Base-by-base conservation (phyloP, 176 grass and related monocot species). In the Guadua angustifolia region DNA sequence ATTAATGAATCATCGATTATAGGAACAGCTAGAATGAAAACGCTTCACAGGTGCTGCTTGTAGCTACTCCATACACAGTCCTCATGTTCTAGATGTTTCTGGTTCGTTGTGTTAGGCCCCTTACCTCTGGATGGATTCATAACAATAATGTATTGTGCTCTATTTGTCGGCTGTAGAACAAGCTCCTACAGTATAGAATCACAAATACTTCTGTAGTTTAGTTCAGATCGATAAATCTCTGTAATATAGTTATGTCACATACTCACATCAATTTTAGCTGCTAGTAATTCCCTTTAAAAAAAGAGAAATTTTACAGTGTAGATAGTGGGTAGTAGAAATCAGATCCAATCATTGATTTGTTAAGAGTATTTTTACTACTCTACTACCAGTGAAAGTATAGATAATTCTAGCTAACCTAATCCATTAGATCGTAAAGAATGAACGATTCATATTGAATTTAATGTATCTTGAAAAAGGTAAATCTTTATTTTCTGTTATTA, bases 91-190 rank as follows among this genome's bases (percentile, higher is more conserved):
- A 79, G 39, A 56, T 46, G 6, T 56, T 74, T 74, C 75, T 6
- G 7, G 58, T 74, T 88, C 38, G 6, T 73, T 88, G 50, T 56
- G 9, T 18, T 56, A 56, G 53, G 53, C 18, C 0, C 53, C 53
- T 56, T 56, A 61, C 56, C 10, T 33, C 51, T 21, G 6, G 47
- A 46, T 68, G 85, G 49, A 66, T 75, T 75, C 21, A 50, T 51
- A 52, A 69, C 42, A 82, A 69, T 75, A 75, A 76, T 82, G 79
- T 79, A 44, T 44, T 46, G n/a, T 73, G 47, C 58, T 53, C 21
- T 86, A n/a, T 53, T 44, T 65, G 7, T 5, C 18, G 16, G 33
- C 11, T 43, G 33, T 55, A 73, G 72, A 77, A 62, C 24, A 50
- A 52, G 19, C 21, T 69, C 21, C 32, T 60, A 43, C 5, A 76